Evolutionary conservation across 768 basidiomycete species (phyloP).

Genomic region (Podaxis sp.): DNA sequence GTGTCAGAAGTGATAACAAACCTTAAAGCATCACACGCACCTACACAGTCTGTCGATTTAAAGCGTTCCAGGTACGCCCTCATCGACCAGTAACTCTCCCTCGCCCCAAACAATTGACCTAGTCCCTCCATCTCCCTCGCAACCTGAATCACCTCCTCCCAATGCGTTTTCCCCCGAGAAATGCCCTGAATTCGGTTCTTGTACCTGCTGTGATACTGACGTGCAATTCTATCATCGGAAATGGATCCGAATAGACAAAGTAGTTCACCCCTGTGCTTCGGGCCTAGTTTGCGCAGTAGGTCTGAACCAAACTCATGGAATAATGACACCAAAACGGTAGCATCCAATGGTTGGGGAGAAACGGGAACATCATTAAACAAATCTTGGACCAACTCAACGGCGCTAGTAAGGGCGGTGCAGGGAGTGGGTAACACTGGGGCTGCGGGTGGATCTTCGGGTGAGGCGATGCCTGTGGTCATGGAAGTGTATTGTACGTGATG

Average conservation of each 20-base stretch:
- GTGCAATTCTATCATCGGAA: background rate
- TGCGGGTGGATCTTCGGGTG: background rate
- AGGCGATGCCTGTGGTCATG: background rate
- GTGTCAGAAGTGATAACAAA: background rate
- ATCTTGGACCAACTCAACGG: background rate
- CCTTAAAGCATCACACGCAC: background rate
- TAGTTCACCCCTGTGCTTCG: slow-evolving; percentile 1
- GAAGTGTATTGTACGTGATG: background rate
- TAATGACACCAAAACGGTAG: background rate
- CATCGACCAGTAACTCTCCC: slow-evolving; percentile 67
- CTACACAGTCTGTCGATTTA: background rate
- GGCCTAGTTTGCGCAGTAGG: background rate
- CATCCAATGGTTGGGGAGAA: background rate
- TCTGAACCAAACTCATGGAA: background rate
- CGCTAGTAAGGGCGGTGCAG: background rate
- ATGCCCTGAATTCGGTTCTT: background rate
- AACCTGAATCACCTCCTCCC: slow-evolving; percentile 45
- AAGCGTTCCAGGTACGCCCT: slow-evolving; percentile 16
- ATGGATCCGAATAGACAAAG: slow-evolving; percentile 8
- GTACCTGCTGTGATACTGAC: background rate
- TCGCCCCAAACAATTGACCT: slow-evolving; percentile 27
- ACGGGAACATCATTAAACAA: background rate
- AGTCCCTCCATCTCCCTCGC: slow-evolving; percentile 37
- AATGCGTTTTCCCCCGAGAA: slow-evolving; percentile 26
- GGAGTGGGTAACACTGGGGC: background rate